phyloP scores from a whole-genome alignment of 345 rosid species.

The Eucalyptus tenuipes region DNA sequence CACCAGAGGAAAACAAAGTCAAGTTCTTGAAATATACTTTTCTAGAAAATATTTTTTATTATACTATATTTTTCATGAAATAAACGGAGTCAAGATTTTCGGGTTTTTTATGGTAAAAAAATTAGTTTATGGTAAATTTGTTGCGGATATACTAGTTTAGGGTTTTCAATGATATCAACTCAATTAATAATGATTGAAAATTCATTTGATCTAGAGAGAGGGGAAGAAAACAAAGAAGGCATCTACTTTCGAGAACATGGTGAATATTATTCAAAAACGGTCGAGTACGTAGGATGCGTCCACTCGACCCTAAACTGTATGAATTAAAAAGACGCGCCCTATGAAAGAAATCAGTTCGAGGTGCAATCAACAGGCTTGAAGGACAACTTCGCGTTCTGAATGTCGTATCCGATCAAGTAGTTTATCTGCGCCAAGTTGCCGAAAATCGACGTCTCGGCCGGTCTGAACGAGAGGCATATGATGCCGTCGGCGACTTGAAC shows the following conservation, averaged over 20 bases:
- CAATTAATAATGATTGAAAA: background rate
- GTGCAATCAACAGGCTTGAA: conserved; percentile 37
- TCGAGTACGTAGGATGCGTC: background rate
- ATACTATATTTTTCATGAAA: background rate
- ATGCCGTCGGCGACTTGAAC: background rate
- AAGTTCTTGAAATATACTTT: background rate
- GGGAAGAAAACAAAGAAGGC: background rate
- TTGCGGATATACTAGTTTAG: accelerated
- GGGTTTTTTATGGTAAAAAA: accelerated
- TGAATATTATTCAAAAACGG: accelerated
- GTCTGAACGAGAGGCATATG: conserved; percentile 23
- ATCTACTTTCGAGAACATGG: background rate
- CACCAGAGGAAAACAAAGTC: background rate
- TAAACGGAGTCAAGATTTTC: background rate
- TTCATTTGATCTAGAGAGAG: background rate
- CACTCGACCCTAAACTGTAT: background rate
- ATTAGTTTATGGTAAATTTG: accelerated
- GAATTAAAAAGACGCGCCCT: background rate
- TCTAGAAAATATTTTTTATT: background rate
- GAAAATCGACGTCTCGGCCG: conserved; percentile 3
- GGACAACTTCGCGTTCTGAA: conserved; percentile 7
- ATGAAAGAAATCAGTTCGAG: background rate
- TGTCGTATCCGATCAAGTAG: conserved; percentile 31
- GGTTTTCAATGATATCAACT: accelerated
- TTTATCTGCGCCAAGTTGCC: conserved; percentile 44